phyloP scores from a whole-genome alignment of 768 basidiomycete species.

The Dacryopinax spathularia region DNA sequence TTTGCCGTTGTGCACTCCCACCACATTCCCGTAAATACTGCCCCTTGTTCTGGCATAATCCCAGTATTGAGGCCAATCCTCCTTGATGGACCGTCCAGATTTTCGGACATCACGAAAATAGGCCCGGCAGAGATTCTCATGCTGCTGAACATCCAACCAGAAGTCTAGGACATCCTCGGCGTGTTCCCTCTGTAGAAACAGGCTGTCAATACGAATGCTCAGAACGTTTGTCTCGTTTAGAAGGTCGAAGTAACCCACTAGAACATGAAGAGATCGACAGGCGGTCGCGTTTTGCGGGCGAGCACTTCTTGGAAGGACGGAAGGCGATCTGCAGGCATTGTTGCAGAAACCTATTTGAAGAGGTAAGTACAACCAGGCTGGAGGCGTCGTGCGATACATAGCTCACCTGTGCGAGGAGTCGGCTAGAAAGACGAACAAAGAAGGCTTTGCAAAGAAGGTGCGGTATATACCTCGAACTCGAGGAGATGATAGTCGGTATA shows the following conservation, averaged over 20 bases:
- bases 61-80: constrained; percentile 99
- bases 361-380: too few relatives aligned
- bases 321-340: constrained; percentile 13
- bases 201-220: constrained; percentile 33
- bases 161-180: constrained; percentile 95
- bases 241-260: constrained; percentile 48
- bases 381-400: too few relatives aligned
- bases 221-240: background rate
- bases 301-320: constrained; percentile 55
- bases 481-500: background rate
- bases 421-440: too few relatives aligned
- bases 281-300: constrained; percentile 76
- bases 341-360: background rate
- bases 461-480: background rate
- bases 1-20: constrained; percentile 61
- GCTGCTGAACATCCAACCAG: constrained; percentile 98
- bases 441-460: too few relatives aligned
- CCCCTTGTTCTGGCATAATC: constrained; percentile 83
- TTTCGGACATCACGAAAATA: constrained; percentile 99
- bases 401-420: too few relatives aligned
- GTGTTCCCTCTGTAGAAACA: constrained; percentile 90
- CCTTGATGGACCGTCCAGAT: constrained; percentile 80
- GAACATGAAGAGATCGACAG: constrained; percentile 98
- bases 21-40: constrained; percentile 82
- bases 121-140: constrained; percentile 94